These are phyloP conservation scores for Morella rubra DNA, from an alignment of 306 rosid species.

Conservation along the genomic window DNA sequence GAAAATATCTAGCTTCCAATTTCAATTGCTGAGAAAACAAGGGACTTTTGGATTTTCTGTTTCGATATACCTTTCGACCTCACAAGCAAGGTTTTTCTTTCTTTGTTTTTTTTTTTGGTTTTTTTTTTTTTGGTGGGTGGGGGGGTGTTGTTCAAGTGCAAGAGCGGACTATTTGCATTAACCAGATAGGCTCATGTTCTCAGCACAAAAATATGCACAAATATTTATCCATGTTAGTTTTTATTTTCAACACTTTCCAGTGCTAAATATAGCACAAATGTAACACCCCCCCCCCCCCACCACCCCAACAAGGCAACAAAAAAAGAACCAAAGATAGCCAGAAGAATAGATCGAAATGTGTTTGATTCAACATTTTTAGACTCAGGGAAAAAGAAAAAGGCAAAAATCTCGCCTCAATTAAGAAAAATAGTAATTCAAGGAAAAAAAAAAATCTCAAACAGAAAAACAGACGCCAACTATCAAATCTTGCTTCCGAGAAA, in stretches of 20 bases:
- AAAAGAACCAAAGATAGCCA: too few relatives aligned
- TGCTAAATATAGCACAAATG: not conserved
- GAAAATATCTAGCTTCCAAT: not conserved
- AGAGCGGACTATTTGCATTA: not conserved
- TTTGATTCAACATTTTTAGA: not conserved
- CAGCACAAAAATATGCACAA: conserved; percentile 3
- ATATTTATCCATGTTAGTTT: too few relatives aligned
- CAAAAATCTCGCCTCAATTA: not conserved
- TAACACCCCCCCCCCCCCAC: not conserved
- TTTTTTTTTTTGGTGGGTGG: too few relatives aligned
- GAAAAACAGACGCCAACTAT: not conserved
- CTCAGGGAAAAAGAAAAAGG: not conserved
- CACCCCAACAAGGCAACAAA: too few relatives aligned
- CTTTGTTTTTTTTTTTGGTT: too few relatives aligned
- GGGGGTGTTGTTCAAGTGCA: not conserved
- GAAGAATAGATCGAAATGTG: too few relatives aligned
- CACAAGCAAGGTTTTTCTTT: not conserved
- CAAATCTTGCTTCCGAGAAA: not conserved
- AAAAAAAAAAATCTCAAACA: not conserved
- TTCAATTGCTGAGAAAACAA: conserved; percentile 4
- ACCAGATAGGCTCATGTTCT: not conserved
- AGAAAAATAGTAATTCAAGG: not conserved
- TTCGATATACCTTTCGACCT: not conserved
- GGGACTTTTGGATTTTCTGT: not conserved
- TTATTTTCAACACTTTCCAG: too few relatives aligned